These are phyloP conservation scores for Lepidium aucheri DNA, from an alignment of 345 rosid species.

Conservation along the genomic window DNA sequence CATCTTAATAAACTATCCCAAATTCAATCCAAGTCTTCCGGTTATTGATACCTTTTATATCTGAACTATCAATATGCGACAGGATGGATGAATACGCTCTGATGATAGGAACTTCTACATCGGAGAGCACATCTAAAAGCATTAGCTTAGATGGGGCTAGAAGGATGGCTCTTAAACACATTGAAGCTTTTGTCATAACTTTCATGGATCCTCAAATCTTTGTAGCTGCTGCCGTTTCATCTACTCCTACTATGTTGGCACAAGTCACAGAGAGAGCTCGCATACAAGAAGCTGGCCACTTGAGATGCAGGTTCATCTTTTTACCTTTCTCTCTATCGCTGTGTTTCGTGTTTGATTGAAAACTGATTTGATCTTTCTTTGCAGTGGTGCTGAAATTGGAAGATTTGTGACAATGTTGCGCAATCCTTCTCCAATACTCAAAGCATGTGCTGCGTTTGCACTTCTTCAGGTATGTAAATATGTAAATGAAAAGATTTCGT, in stretches of 20 bases:
- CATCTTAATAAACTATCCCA: not conserved
- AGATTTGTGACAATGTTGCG: constrained; percentile 69
- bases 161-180: constrained; percentile 69
- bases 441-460: constrained; percentile 81
- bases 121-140: constrained; percentile 61
- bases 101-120: constrained; percentile 44
- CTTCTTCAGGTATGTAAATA: constrained; percentile 57
- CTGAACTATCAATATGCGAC: constrained; percentile 13
- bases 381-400: constrained; percentile 78
- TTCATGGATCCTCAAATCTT: constrained; percentile 69
- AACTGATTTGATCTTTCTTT: not conserved
- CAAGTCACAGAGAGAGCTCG: constrained; percentile 86
- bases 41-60: not conserved
- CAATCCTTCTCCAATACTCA: constrained; percentile 51
- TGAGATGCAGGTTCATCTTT: constrained; percentile 74
- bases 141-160: constrained; percentile 72
- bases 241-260: constrained; percentile 68
- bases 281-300: constrained; percentile 89
- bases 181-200: constrained; percentile 52
- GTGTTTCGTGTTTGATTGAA: not conserved
- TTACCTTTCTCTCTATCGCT: not conserved
- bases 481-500: not conserved
- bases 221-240: constrained; percentile 59
- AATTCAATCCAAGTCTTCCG: not conserved
- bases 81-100: constrained; percentile 74